Evolutionary conservation across 2,329 filamentous ascomycete genomes (phyloP).

Genomic region (Colletotrichum orbiculare): DNA sequence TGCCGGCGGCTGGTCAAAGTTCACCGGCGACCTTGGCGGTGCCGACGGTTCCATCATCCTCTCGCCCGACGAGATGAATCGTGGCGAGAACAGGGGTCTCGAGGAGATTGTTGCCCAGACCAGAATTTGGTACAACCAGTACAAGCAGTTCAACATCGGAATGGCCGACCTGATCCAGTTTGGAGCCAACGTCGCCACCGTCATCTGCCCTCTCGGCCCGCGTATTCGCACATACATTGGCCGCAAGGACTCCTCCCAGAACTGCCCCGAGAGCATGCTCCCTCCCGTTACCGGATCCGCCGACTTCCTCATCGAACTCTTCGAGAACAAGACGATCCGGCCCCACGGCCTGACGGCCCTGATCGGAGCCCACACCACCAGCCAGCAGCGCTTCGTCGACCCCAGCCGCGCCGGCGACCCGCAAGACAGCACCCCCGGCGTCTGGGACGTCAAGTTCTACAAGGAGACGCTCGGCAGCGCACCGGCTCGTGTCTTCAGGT

Average conservation of each 20-base stretch:
- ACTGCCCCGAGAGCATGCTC: constrained; percentile 53
- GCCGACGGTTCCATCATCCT: constrained; percentile 59
- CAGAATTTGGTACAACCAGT: constrained; percentile 52
- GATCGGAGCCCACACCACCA: constrained; percentile 64
- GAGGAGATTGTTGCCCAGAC: constrained; percentile 54
- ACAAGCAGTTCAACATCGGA: constrained; percentile 49
- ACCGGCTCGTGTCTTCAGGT: constrained; percentile 52
- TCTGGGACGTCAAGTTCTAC: constrained; percentile 66
- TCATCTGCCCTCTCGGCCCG: constrained; percentile 58
- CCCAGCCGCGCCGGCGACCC: constrained; percentile 52
- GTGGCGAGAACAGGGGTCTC: constrained; percentile 59
- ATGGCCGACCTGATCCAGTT: constrained; percentile 67
- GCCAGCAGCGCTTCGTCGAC: constrained; percentile 59
- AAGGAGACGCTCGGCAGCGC: constrained; percentile 49
- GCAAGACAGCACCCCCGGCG: constrained; percentile 62
- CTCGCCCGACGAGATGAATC: constrained; percentile 47
- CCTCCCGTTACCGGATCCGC: constrained; percentile 55
- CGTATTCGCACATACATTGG: constrained; percentile 63
- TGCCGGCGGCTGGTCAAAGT: constrained; percentile 55
- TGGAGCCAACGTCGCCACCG: constrained; percentile 60
- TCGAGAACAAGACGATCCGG: constrained; percentile 63
- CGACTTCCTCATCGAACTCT: constrained; percentile 58
- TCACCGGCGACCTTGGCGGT: constrained; percentile 49
- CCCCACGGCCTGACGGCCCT: constrained; percentile 63
- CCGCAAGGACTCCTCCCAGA: constrained; percentile 54